Base-by-base conservation (phyloP, 2,329 filamentous ascomycete genomes). In the Fusarium beomiforme region DNA sequence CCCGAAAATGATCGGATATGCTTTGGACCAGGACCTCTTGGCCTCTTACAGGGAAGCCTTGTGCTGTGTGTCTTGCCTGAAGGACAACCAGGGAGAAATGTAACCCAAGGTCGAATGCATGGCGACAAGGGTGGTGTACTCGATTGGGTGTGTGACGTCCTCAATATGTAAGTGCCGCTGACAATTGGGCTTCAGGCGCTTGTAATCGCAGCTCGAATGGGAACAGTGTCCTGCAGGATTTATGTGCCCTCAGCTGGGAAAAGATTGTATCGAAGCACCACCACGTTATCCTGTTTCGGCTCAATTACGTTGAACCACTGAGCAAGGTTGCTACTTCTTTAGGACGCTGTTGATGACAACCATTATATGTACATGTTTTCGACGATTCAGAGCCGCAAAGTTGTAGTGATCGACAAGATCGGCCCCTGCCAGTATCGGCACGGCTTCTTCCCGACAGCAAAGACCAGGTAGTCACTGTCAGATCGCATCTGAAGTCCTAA, bases 401-500 rank as follows among this genome's bases (percentile, higher is more conserved):
- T 70, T 44, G 46, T 59, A 58, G 59, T 58, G 58, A 76, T 76
- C 75, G 73, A 64, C 75, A 76, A 75, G 75, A 75, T 76, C 70
- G 73, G 54, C 71, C 74, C 67, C 74, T 70, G 72, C 69, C 72
- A 67, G 71, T 29, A 47, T 61, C 75, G 69, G 67, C 70, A 75
- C 66, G 64, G 68, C 54, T 39, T 61, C 54, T 64, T 65, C 33
- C 75, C 75, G 75, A 51, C 47, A 63, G 55, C 42, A 56, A 55
- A 64, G 58, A 67, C 68, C 39, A 69, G 56, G 59, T 47, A 23
- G 59, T 42, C 33, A 41, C 46, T 73, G 53, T 59, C 39, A 65
- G 59, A 68, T 72, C 62, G 59, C 70, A 56, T 58, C 56, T 55
- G 17, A 36, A 69, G 59, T 44, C 57, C 26, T 17, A 42, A 63